phyloP scores from a whole-genome alignment of 1,139 yeast species.

The Magnusiomyces tetraspermus region DNA sequence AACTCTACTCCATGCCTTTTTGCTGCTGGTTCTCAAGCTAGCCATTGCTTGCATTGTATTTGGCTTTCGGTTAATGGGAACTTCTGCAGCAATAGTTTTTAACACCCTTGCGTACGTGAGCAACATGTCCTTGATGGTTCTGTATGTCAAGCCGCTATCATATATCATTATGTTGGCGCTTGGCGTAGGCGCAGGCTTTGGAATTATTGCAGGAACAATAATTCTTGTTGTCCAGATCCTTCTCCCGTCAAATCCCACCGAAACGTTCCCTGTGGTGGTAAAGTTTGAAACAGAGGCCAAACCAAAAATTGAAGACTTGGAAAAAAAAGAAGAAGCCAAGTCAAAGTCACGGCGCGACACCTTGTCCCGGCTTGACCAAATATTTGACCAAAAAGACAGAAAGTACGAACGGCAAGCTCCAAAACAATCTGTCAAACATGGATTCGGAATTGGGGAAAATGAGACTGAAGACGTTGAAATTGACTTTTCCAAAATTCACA shows the following conservation, averaged over 20 bases:
- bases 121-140: not conserved
- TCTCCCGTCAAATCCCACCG: not conserved
- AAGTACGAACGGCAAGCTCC: too few relatives aligned
- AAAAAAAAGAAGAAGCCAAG: too few relatives aligned
- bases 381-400: too few relatives aligned
- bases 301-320: too few relatives aligned
- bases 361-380: too few relatives aligned
- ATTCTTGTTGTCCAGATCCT: not conserved
- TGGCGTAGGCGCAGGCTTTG: not conserved
- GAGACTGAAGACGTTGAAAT: too few relatives aligned
- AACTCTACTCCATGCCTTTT: not conserved
- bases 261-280: too few relatives aligned
- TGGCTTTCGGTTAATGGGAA: not conserved
- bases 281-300: too few relatives aligned
- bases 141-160: not conserved
- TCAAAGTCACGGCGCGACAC: too few relatives aligned
- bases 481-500: too few relatives aligned
- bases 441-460: too few relatives aligned
- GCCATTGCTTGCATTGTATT: not conserved
- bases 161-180: not conserved
- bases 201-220: not conserved
- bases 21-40: not conserved
- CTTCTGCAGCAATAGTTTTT: not conserved
- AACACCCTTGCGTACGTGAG: not conserved
- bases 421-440: too few relatives aligned